Conservation (phyloP, 1,139 yeast genomes). For the Yamadazyma triangularis region DNA sequence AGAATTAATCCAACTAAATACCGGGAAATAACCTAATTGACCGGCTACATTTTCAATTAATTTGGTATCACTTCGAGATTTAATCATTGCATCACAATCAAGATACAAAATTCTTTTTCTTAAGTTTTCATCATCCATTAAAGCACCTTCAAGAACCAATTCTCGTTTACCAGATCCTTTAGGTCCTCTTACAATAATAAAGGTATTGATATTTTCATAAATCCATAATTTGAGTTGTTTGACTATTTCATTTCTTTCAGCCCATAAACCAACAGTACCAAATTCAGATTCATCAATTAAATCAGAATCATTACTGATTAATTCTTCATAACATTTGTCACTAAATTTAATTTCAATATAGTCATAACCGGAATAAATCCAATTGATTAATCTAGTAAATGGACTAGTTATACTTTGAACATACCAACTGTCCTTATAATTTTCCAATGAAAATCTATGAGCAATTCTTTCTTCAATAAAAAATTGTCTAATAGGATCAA, state of each 20-base stretch:
- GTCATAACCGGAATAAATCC: constrained; percentile 27
- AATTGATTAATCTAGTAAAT: constrained; percentile 15
- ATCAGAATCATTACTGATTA: constrained; percentile 11
- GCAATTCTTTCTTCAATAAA: constrained; percentile 72
- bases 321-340: constrained; percentile 14
- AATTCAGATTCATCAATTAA: constrained; percentile 7
- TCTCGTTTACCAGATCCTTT: constrained; percentile 90
- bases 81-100: constrained; percentile 74
- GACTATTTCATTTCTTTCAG: constrained; percentile 63
- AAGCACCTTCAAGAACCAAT: constrained; percentile 66
- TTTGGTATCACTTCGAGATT: constrained; percentile 68
- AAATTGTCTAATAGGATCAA: constrained; percentile 89
- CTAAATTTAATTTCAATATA: constrained; percentile 20
- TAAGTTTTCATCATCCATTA: constrained; percentile 38
- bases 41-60: constrained; percentile 65
- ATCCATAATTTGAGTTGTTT: constrained; percentile 74
- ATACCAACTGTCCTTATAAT: constrained; percentile 27
- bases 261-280: constrained; percentile 39
- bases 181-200: constrained; percentile 87
- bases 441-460: constrained; percentile 34
- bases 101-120: constrained; percentile 59
- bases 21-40: constrained; percentile 87
- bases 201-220: constrained; percentile 75
- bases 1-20: constrained; percentile 88
- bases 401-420: constrained; percentile 27